A percentile compares a stretch with the other conserved stretches of the same genome.
Evolutionary conservation across 345 rosid genomes (phyloP).

Genomic region (Populus simonii): DNA sequence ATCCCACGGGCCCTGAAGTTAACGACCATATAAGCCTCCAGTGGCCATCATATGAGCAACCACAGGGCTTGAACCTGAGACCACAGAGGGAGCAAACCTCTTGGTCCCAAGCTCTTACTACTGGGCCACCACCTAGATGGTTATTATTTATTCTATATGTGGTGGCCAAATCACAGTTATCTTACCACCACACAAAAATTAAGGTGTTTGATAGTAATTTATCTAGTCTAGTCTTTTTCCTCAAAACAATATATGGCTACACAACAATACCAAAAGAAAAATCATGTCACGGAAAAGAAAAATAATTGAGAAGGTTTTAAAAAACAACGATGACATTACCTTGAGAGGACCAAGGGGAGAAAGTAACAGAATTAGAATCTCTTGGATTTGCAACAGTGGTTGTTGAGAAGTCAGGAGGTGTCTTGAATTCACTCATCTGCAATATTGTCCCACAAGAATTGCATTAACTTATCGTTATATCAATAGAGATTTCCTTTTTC

Average conservation of each 20-base stretch:
- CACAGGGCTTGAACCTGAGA: too few relatives aligned
- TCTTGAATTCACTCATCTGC: conserved; percentile 86
- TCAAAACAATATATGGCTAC: not conserved
- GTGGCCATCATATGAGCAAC: too few relatives aligned
- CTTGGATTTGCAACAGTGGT: conserved; percentile 47
- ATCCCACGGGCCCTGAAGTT: too few relatives aligned
- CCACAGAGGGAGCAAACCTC: too few relatives aligned
- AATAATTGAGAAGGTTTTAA: not conserved
- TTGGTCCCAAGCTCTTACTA: too few relatives aligned
- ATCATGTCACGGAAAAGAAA: not conserved
- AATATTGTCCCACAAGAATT: conserved; percentile 15
- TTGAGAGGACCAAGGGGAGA: conserved; percentile 70
- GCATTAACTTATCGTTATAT: not conserved
- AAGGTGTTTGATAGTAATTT: too few relatives aligned
- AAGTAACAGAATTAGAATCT: conserved; percentile 46
- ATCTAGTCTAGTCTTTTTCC: not conserved
- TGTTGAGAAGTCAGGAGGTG: conserved; percentile 66
- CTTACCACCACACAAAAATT: not conserved
- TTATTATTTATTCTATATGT: not conserved
- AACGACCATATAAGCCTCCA: too few relatives aligned
- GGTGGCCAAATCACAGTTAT: not conserved
- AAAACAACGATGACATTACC: conserved; percentile 29
- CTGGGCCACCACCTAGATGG: too few relatives aligned
- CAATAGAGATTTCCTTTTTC: not conserved
- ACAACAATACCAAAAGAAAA: not conserved